Evolutionary conservation across 306 rosid genomes (phyloP), one percentile per base, ranked within the genome.

Genomic region (Dalbergia cultrata): DNA sequence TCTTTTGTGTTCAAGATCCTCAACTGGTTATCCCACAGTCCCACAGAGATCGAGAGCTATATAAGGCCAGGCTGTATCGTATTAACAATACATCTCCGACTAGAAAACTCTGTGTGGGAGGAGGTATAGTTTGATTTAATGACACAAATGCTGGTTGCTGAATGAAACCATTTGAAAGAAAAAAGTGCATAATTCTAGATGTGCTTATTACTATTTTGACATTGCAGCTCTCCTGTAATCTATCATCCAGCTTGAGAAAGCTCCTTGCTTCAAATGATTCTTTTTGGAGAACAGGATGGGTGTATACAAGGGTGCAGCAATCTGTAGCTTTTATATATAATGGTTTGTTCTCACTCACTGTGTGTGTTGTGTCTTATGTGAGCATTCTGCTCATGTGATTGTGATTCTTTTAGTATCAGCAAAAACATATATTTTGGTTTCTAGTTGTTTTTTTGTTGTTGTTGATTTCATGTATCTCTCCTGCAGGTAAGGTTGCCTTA

Each of bases 201-300:
- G 43, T 67, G 45, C 73, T 47, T 8, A 22, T 71, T 80, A 18
- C 47, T 65, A 31, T 74, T 78, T 63, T 81, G 74, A 61, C 59
- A 50, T 33, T 79, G 79, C 92, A 94, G 98, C 89, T 94, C 71
- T 87, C 87, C 84, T 75, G 75, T 83, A 90, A 89, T 73, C 88
- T 94, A 13, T 86, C 97, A 22, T 82, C 92, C 80, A 82, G 79
- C 81, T 87, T 94, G 87, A 83, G 83, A 76, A 91, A 80, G 81
- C 97, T 94, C 80, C 81, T 92, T 61, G 92, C 86, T 57, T 80
- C 89, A 37, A 76, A 80, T 61, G 94, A 90, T 76, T 76, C 94
- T 78, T 89, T 94, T 67, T 94, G 98, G 98, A 89, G 84, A 76
- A 87, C 92, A 19, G 98, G 98, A 82, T 94, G 97, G 98, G 80